Conservation (phyloP, 1,284 basidiomycete species). For the Pterulicium gracile region DNA sequence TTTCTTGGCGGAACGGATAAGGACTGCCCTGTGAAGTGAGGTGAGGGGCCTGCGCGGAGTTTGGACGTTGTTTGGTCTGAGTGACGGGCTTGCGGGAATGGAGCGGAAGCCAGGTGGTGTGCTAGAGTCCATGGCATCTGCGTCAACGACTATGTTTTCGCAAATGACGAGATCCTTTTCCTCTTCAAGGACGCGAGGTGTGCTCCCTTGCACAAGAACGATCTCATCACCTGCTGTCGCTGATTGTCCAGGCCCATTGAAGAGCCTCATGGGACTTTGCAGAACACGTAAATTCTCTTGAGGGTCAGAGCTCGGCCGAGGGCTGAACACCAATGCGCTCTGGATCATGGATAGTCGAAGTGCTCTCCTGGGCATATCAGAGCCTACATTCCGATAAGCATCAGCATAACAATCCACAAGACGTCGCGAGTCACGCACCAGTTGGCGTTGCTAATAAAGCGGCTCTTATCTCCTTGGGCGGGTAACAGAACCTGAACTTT, state of each 20-base stretch:
- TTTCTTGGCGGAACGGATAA: slow-evolving; percentile 58
- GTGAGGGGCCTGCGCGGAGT: slow-evolving; percentile 19
- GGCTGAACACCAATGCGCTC: slow-evolving; percentile 61
- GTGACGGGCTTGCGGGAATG: slow-evolving; percentile 11
- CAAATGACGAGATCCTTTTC: slow-evolving; percentile 61
- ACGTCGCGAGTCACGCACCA: slow-evolving; percentile 24
- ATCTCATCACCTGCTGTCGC: slow-evolving; percentile 34
- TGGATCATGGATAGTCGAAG: slow-evolving; percentile 65
- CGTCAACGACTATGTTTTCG: slow-evolving; percentile 41
- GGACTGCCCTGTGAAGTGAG: slow-evolving; percentile 55
- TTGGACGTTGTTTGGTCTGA: slow-evolving; percentile 7
- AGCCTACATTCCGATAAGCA: slow-evolving; percentile 5
- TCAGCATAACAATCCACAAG: slow-evolving; percentile 2
- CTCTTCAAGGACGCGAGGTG: slow-evolving; percentile 57
- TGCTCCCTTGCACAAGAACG: slow-evolving; percentile 52
- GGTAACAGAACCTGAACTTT: slow-evolving; percentile 58
- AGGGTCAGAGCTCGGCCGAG: slow-evolving; percentile 45
- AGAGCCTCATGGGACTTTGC: slow-evolving; percentile 42
- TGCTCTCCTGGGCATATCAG: slow-evolving; percentile 25
- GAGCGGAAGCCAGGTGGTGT: slow-evolving; percentile 11
- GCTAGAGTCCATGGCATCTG: slow-evolving; percentile 6
- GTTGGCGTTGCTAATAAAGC: slow-evolving; percentile 40
- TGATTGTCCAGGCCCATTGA: slow-evolving; percentile 13
- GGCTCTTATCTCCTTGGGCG: slow-evolving; percentile 58
- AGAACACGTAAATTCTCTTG: slow-evolving; percentile 51